Evolutionary conservation across 805 yeast genomes (phyloP), one percentile per base, ranked within the genome.

Genomic region (Lachancea nothofagi): DNA sequence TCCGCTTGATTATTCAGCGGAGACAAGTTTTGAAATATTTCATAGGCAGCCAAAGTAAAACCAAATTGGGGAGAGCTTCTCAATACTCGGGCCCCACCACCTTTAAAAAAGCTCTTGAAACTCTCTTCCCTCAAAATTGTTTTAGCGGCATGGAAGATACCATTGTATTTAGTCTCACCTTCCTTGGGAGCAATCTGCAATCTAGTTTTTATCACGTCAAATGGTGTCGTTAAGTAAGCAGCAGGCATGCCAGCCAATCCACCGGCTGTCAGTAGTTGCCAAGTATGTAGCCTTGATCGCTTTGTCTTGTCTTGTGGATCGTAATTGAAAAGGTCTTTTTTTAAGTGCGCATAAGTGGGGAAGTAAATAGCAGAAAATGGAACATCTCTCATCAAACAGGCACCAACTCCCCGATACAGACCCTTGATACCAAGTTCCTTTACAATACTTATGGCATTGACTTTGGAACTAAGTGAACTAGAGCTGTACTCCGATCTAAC

Each of bases 51-150:
- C 54, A 90, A 74, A 5, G 98, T 90, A 66, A 89, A 89, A 40
- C 97, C 98, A 62, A 90, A 90, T 65, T 90, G 98, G 6, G 98
- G 98, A 1, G 97, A 88, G 4, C 97, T 89, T 65, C 97, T 77
- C 55, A 88, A 70, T 28, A 90, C 88, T 64, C 98, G 78, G 5
- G 97, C 97, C 42, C 89, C 76, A 27, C 97, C 95, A 54, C 98
- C 98, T 70, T 90, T 90, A 74, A 89, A 90, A 59, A 90, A 84
- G 9, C 96, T 95, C 45, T 70, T 64, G 42, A 80, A 65, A 12
- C 95, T 94, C 66, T 90, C 98, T 59, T 87, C 95, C 50, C 66
- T 75, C 51, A 78, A 60, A 41, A 90, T 88, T 2, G 83, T 76
- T 23, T 66, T 61, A 30, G 81, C 83, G 17, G 96, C 94, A 64